Conservation (phyloP, 352 stramenopile species). For the Chrysophaeum taylorii region DNA sequence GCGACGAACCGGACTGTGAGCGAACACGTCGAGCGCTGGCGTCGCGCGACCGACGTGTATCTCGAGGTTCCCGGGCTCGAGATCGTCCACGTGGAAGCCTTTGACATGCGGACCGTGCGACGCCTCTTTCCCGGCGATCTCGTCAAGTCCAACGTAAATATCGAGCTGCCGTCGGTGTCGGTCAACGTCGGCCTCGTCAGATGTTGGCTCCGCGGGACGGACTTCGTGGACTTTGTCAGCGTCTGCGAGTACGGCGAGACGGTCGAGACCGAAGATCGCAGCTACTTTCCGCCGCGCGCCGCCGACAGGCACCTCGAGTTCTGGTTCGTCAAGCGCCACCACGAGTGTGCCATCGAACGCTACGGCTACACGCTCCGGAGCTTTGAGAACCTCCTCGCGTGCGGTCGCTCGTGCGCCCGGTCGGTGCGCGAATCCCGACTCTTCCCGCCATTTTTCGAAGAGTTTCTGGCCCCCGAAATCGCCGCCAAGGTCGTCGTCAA, state of each 20-base stretch:
- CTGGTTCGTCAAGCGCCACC: not conserved
- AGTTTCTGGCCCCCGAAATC: too few species aligned
- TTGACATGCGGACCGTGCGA: too few species aligned
- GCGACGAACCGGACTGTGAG: too few species aligned
- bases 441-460: too few species aligned
- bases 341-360: not conserved
- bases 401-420: not conserved
- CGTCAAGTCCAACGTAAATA: not conserved
- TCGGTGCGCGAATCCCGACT: not conserved
- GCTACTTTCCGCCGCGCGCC: not conserved
- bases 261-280: not conserved
- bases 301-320: constrained; percentile 8
- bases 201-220: constrained; percentile 1
- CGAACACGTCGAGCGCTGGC: too few species aligned
- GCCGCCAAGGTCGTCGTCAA: too few species aligned
- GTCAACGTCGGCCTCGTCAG: not conserved
- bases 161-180: not conserved
- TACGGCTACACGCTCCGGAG: constrained; percentile 1
- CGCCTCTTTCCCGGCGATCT: too few species aligned
- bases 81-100: not conserved
- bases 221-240: not conserved
- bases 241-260: not conserved
- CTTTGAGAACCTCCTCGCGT: constrained; percentile 2
- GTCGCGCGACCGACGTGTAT: too few species aligned
- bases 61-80: not conserved